Base-by-base conservation (phyloP, 2,329 filamentous ascomycete genomes). In the Ambrosiella cleistominuta region DNA sequence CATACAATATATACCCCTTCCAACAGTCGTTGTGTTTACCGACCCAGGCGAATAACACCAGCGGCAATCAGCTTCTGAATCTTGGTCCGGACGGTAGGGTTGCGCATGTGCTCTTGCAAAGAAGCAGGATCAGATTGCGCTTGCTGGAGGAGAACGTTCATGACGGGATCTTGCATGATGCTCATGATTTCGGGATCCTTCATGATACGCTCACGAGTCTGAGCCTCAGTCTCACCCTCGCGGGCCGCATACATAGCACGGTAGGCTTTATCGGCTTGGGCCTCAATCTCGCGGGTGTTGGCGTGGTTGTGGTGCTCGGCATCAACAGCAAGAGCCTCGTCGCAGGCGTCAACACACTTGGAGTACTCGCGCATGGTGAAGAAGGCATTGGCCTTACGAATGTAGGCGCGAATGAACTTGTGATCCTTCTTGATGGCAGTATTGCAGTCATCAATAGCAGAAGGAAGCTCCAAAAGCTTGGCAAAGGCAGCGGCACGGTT, bases 361-460 rank as follows among this genome's bases (percentile, higher is more conserved):
- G 85, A 95, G 77, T 95, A 97, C 71, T 98, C 91, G 70, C 93
- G 88, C 93, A 98, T 98, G 65, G 89, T 89, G 64, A 93, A 89
- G 70, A 91, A 88, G 47, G 89, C 88, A 73, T 97, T 90, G 0
- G 90, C 90, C 77, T 96, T 97, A 69, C 93, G 85, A 65, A 98
- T 85, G 71, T 97, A 97, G 7, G 93, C 93, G 59, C 91, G 83
- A 72, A 97, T 91, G 71, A 98, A 98, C 67, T 84, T 85, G 60
- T 86, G 79, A 66, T 98, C 93, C 65, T 84, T 86, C 78, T 88
- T 86, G 74, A 95, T 94, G 50, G 93, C 93, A 64, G 80, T 75
- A 70, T 95, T 84, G 70, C 93, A 97, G 74, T 98, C 94, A 54
- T 89, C 82, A 44, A 98, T 82, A 0, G 93, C 94, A 63, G 85